Evolutionary conservation across 768 basidiomycete genomes (phyloP).

Genomic region (Psilocybe cubensis): DNA sequence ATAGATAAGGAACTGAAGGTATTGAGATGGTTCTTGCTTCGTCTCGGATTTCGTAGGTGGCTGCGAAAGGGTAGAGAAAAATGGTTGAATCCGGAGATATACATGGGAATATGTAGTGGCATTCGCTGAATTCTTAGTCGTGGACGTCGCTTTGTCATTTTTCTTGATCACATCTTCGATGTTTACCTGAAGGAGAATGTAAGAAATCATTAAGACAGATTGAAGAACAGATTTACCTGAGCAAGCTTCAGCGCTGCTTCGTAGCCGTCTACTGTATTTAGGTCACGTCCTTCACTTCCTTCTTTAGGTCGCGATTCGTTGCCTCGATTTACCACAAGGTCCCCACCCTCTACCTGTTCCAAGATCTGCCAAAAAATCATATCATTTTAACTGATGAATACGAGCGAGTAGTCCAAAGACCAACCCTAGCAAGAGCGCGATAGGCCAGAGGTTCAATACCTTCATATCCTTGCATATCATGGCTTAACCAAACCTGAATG

Average conservation of each 20-base stretch:
- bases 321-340: conserved; percentile 85
- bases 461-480: conserved; percentile 97
- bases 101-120: conserved; percentile 85
- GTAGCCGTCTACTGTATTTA: conserved; percentile 85
- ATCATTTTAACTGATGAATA: conserved; percentile 1
- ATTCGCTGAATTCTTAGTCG: conserved; percentile 37
- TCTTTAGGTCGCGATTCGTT: conserved; percentile 76
- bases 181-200: conserved; percentile 57
- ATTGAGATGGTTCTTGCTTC: conserved; percentile 40
- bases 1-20: conserved; percentile 73
- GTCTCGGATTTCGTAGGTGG: conserved; percentile 32
- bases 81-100: conserved; percentile 93
- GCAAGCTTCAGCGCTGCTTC: conserved; percentile 84
- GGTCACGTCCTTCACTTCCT: conserved; percentile 55
- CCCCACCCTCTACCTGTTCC: conserved; percentile 94
- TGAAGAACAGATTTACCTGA: conserved; percentile 51
- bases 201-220: conserved; percentile 2
- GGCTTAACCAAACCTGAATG: conserved; percentile 92
- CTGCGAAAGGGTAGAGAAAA: conserved; percentile 60
- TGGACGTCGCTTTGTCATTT: conserved; percentile 42
- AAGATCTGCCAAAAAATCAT: conserved; percentile 62
- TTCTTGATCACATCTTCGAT: conserved; percentile 75
- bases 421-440: conserved; percentile 77
- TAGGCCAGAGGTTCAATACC: conserved; percentile 96
- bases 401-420: conserved; percentile 23